A percentile compares a stretch with the other conserved stretches of the same genome.
phyloP scores from a whole-genome alignment of 495 filamentous ascomycete genomes.

The Aspergillus indologenus region DNA sequence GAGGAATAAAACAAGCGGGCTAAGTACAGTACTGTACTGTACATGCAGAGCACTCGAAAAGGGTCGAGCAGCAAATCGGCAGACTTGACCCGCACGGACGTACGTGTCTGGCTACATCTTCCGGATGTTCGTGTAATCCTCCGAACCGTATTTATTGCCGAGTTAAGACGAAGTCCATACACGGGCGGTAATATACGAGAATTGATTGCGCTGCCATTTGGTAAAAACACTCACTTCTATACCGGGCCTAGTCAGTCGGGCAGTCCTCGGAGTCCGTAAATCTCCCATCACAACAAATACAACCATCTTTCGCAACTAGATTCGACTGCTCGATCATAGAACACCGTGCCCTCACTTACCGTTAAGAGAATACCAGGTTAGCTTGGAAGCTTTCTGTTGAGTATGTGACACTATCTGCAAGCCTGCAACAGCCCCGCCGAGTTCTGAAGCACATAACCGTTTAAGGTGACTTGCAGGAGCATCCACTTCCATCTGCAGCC shows the following conservation, averaged over 20 bases:
- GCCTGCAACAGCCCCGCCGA: neutral
- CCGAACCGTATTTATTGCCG: neutral
- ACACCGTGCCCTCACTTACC: neutral
- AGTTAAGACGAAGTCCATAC: neutral
- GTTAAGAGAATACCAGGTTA: neutral
- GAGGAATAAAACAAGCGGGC: too few relatives aligned
- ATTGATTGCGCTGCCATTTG: neutral
- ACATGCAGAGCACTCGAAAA: neutral
- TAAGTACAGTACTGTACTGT: too few relatives aligned
- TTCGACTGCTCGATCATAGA: neutral
- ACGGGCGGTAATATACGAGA: neutral
- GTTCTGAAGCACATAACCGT: slow-evolving; percentile 15
- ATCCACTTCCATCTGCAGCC: slow-evolving; percentile 24
- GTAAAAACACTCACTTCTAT: neutral
- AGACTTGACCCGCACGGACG: neutral
- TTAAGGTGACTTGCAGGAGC: slow-evolving; percentile 22
- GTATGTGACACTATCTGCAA: neutral
- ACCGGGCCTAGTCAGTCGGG: neutral
- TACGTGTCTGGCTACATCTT: too few relatives aligned
- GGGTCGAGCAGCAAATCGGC: neutral
- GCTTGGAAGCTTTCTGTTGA: neutral
- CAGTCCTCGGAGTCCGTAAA: neutral
- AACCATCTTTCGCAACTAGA: neutral
- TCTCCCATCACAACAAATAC: neutral
- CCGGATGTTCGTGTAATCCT: neutral